Evolutionary conservation across 176 grass and related monocot species (phyloP), one percentile per base, ranked within the genome.

Genomic region (Miscanthus lutarioriparius): DNA sequence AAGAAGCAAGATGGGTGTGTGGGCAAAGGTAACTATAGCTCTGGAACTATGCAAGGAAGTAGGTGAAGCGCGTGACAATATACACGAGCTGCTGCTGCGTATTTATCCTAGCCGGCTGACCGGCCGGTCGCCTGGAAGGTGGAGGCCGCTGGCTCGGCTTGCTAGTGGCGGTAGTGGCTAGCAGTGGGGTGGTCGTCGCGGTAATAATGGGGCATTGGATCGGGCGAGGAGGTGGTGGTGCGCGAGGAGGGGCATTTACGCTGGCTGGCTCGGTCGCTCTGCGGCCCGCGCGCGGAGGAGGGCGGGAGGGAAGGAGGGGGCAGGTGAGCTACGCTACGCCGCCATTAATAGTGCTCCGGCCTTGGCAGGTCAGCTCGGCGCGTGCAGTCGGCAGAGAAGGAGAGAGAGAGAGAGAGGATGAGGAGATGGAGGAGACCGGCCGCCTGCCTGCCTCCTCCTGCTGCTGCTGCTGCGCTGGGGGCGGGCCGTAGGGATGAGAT

Each of bases 301-400:
- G 64, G 40, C 5, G 1, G 54, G 12, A 4, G 44, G 13, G 12
- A 4, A 1, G 12, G 3, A 4, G 44, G 19, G 15, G 73, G 44
- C 84, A 78, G 68, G 80, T 74, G 79, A 71, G 67, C 67, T 73
- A 44, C 19, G 69, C 88, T 91, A 84, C 85, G 69, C 61, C 89
- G 69, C 89, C 89, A 91, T 91, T 91, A 91, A 91, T 87, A 80
- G 79, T 20, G 64, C 53, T 76, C 70, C 59, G 58, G 25, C 45
- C 49, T 64, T 49, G 62, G 83, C 70, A 45, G 48, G 1, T 51
- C 48, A 51, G 48, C 56, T 61, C 56, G 56, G n/a, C 58, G 9
- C 58, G n/a, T 62, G 58, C 58, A 62, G 58, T 26, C 36, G 70
- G 28, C 30, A n/a, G 72, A 8, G 75, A 33, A 9, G 27, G 13